Percentiles rank a stretch among this genome's conserved stretches.
Conservation (phyloP, 2,329 filamentous ascomycete genomes). For the Cytospora mali region DNA sequence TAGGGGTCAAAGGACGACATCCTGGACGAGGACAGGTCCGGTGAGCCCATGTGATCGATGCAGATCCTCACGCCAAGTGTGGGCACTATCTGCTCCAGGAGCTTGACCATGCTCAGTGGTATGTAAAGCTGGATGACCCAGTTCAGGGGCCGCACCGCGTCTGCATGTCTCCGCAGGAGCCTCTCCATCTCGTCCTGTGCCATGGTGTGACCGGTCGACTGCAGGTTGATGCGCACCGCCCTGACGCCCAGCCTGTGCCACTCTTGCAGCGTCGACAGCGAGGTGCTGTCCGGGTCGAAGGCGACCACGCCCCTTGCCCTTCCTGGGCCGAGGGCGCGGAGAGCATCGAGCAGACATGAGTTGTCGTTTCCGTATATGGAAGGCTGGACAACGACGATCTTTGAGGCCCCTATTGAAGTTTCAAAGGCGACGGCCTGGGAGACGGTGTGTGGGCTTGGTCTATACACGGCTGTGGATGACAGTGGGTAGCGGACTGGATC, state of each 20-base stretch:
- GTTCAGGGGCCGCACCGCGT: constrained; percentile 32
- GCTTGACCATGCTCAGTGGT: constrained; percentile 31
- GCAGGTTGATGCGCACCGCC: constrained; percentile 38
- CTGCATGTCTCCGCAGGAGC: constrained; percentile 32
- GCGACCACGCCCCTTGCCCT: constrained; percentile 36
- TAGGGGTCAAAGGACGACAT: constrained; percentile 19
- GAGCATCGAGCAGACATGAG: constrained; percentile 36
- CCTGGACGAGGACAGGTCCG: constrained; percentile 25
- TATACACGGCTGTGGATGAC: constrained; percentile 20
- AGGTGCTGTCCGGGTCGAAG: constrained; percentile 34
- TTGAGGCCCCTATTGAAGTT: constrained; percentile 33
- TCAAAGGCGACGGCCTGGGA: constrained; percentile 28
- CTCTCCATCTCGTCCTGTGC: constrained; percentile 31
- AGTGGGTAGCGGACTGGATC: constrained; percentile 29
- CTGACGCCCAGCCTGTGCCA: constrained; percentile 37
- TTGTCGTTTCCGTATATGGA: constrained; percentile 39
- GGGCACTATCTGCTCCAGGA: constrained; percentile 33
- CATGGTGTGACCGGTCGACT: constrained; percentile 32
- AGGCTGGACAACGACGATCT: constrained; percentile 35
- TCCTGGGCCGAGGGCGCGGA: constrained; percentile 30
- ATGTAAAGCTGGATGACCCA: constrained; percentile 39
- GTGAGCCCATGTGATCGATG: constrained; percentile 35
- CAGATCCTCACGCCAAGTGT: constrained; percentile 33
- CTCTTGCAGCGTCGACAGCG: constrained; percentile 30
- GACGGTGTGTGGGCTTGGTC: constrained; percentile 20